Percentiles rank a stretch among this genome's conserved stretches.
Evolutionary conservation across 331 rosid species (phyloP).

Genomic region (Cydonia oblonga): DNA sequence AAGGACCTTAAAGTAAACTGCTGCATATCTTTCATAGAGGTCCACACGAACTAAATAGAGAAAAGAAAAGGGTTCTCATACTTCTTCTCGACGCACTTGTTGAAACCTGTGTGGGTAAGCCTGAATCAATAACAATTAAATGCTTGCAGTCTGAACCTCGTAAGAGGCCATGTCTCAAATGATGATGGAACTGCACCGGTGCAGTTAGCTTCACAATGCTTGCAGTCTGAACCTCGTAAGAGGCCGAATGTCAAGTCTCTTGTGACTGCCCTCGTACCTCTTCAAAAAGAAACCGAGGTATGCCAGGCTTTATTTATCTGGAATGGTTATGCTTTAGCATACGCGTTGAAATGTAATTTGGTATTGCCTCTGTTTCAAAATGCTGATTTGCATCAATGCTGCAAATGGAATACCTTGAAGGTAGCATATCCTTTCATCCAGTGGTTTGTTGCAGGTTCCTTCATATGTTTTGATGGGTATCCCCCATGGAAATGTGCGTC

Average conservation of each 20-base stretch:
- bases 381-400: not conserved
- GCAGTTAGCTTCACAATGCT: slow-evolving; percentile 76
- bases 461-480: slow-evolving; percentile 66
- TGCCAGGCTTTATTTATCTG: not conserved
- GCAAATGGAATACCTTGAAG: not conserved
- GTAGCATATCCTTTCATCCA: slow-evolving; percentile 3
- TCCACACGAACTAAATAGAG: not conserved
- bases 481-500: slow-evolving; percentile 36
- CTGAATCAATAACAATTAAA: slow-evolving; percentile 14
- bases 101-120: slow-evolving; percentile 89
- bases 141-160: too few species aligned
- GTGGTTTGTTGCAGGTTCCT: slow-evolving; percentile 45
- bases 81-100: slow-evolving; percentile 86
- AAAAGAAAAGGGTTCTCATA: slow-evolving; percentile 18
- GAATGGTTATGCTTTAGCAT: not conserved
- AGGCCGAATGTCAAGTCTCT: slow-evolving; percentile 86
- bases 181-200: slow-evolving; percentile 83
- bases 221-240: slow-evolving; percentile 27
- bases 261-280: slow-evolving; percentile 53
- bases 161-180: slow-evolving; percentile 58
- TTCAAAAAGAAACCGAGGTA: slow-evolving; percentile 82
- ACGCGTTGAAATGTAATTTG: slow-evolving; percentile 14
- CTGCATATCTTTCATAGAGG: not conserved
- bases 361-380: slow-evolving; percentile 2
- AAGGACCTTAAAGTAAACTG: not conserved